A percentile compares a stretch with the other conserved stretches of the same genome.
phyloP scores from a whole-genome alignment of 805 yeast species.

The Candida boleticola region DNA sequence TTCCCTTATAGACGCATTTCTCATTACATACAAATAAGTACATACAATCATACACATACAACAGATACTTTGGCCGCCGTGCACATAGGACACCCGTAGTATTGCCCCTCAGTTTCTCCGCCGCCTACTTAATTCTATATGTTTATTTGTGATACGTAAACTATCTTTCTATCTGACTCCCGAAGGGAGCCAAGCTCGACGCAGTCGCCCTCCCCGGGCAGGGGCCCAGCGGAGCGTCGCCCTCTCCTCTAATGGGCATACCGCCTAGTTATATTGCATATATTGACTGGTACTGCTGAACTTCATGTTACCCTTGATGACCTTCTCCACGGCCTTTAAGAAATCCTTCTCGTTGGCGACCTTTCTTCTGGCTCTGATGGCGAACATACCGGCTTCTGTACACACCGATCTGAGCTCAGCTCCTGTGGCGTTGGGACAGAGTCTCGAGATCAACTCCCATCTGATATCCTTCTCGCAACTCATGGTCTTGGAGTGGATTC shows the following conservation, averaged over 20 bases:
- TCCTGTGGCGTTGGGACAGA: slow-evolving; percentile 98
- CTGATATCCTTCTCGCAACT: slow-evolving; percentile 95
- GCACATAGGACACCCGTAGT: too few relatives aligned
- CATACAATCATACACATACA: too few relatives aligned
- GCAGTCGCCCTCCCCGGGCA: too few relatives aligned
- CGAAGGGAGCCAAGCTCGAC: too few relatives aligned
- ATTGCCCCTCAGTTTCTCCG: too few relatives aligned
- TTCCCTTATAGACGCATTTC: not conserved
- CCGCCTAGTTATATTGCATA: slow-evolving; percentile 96
- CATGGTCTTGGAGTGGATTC: slow-evolving; percentile 97
- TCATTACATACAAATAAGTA: not conserved
- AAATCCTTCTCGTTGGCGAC: slow-evolving; percentile 98
- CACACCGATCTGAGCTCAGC: slow-evolving; percentile 98
- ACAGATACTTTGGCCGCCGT: too few relatives aligned
- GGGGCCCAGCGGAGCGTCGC: too few relatives aligned
- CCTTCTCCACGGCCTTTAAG: slow-evolving; percentile 96
- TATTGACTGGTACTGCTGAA: slow-evolving; percentile 95
- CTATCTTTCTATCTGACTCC: too few relatives aligned
- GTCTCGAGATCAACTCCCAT: slow-evolving; percentile 96
- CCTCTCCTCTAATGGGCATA: too few relatives aligned
- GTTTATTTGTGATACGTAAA: not conserved
- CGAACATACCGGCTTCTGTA: slow-evolving; percentile 99
- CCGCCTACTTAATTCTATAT: too few relatives aligned
- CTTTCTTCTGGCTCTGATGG: slow-evolving; percentile 96
- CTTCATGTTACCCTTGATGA: slow-evolving; percentile 96